Base-by-base conservation (phyloP, 352 stramenopile genomes). In the Globisporangium rhizosaccharum region DNA sequence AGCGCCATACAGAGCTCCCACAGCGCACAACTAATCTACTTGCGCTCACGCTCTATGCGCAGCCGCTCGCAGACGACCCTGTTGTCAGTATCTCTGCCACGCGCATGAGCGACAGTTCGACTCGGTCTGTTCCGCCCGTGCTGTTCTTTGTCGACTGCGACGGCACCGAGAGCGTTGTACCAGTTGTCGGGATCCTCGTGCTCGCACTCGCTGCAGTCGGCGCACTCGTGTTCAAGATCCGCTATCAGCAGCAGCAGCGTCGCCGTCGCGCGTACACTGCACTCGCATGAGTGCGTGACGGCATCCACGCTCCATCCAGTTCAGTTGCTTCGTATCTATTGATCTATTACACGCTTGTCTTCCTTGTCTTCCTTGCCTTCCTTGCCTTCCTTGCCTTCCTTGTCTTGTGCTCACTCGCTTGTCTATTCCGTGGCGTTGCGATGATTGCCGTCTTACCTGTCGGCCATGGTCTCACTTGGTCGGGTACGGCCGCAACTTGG, bases 401-500 rank as follows among this genome's bases (percentile, higher is more conserved):
- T 36, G 30, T 36, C 30, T 2, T 36, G 30, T 36, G 7, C 30
- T 36, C 30, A 36, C 30, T 36, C 33, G 33, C 33, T 5, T 37
- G 33, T 7, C 10, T 7, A 9, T 37, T 88, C 73, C 14, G 72
- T 45, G 59, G 82, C 33, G 33, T 37, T 11, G 33, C 33, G 9
- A 37, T 37, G 33, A 10, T 7, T 36, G 30, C 7, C 30, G 30
- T 36, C 30, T 36, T 36, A 7, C 7, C 30, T 36, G 30, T 36
- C 30, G 30, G 3, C 30, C 30, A 36, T 36, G 30, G 30, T 7
- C 30, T 36, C 48, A 58, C 53, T 79, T 82, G 57, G 71, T 65
- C 7, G 73, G 70, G 59, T 75, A 82, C 1, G 73, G 68, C 53
- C 73, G 69, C 47, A 82, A 52, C 55, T 82, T 79, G 63, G 62